Percentiles rank a stretch among this genome's conserved stretches.
phyloP scores from a whole-genome alignment of 2,329 filamentous ascomycete species.

The Coniochaeta sp. region DNA sequence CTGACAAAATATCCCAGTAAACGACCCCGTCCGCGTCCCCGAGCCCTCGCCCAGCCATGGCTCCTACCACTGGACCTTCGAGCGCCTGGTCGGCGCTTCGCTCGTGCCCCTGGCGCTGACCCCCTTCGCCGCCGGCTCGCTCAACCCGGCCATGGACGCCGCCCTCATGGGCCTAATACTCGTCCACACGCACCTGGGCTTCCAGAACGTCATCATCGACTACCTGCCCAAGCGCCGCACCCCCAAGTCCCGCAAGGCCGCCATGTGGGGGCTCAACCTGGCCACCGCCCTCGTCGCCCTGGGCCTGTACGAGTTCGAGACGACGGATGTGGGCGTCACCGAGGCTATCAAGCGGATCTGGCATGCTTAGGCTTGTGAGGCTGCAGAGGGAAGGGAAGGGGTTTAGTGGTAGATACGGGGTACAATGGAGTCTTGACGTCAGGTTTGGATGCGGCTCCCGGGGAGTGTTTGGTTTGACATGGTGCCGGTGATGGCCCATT shows the following conservation, averaged over 20 bases:
- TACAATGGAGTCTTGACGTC: background rate
- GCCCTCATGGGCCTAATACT: slow-evolving; percentile 76
- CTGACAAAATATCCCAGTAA: slow-evolving; percentile 48
- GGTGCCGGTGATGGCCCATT: background rate
- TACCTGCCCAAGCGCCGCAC: slow-evolving; percentile 73
- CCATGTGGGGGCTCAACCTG: slow-evolving; percentile 71
- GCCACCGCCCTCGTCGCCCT: slow-evolving; percentile 76
- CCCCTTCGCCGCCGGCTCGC: slow-evolving; percentile 83
- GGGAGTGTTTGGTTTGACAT: background rate
- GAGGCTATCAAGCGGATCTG: slow-evolving; percentile 85
- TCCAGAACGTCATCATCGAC: slow-evolving; percentile 85
- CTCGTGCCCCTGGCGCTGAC: slow-evolving; percentile 83
- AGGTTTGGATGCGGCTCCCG: background rate
- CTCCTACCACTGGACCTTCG: slow-evolving; percentile 98
- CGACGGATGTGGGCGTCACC: slow-evolving; percentile 91
- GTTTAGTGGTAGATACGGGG: background rate
- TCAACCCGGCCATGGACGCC: slow-evolving; percentile 86
- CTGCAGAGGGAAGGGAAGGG: background rate
- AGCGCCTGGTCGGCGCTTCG: slow-evolving; percentile 73
- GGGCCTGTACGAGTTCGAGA: slow-evolving; percentile 97
- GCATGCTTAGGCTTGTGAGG: slow-evolving; percentile 59
- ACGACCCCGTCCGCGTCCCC: slow-evolving; percentile 76
- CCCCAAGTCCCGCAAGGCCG: slow-evolving; percentile 58
- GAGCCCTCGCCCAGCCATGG: slow-evolving; percentile 70
- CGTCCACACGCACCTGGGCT: slow-evolving; percentile 92